A percentile compares a stretch with the other conserved stretches of the same genome.
These are phyloP conservation scores for Bimuria novae-zelandiae DNA, from an alignment of 2,329 filamentous ascomycete genomes.

Conservation along the genomic window DNA sequence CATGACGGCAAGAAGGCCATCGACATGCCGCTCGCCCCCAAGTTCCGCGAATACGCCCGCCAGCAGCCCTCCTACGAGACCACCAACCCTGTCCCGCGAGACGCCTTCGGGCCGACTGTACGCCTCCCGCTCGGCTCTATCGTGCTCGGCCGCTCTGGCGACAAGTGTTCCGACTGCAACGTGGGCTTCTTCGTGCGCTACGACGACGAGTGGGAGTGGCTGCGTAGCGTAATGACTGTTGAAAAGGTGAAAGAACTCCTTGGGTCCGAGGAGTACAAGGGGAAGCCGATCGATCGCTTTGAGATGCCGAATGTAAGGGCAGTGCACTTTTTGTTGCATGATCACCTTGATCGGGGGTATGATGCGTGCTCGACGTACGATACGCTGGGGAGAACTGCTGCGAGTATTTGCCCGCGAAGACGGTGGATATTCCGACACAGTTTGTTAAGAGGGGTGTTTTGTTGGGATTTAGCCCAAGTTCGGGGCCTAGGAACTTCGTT, in stretches of 20 bases:
- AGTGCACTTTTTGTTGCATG: conserved; percentile 34
- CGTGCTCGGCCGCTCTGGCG: conserved; percentile 40
- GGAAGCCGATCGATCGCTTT: conserved; percentile 22
- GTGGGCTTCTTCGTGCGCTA: conserved; percentile 39
- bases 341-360: conserved; percentile 38
- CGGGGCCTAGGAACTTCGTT: too few relatives aligned
- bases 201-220: conserved; percentile 34
- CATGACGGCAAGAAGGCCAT: conserved; percentile 19
- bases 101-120: conserved; percentile 42
- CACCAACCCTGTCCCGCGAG: conserved; percentile 26
- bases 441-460: conserved; percentile 50
- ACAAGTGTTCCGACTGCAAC: conserved; percentile 39
- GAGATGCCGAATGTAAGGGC: conserved; percentile 20
- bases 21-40: conserved; percentile 18
- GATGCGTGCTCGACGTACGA: conserved; percentile 52
- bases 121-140: conserved; percentile 46
- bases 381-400: conserved; percentile 52
- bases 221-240: conserved; percentile 24
- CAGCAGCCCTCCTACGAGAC: conserved; percentile 42
- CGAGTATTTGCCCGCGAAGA: conserved; percentile 53
- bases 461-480: too few relatives aligned
- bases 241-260: conserved; percentile 25
- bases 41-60: conserved; percentile 27
- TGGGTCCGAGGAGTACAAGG: conserved; percentile 25
- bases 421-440: conserved; percentile 51